Evolutionary conservation across 1,284 basidiomycete species (phyloP).

Genomic region (Thelephora terrestris): DNA sequence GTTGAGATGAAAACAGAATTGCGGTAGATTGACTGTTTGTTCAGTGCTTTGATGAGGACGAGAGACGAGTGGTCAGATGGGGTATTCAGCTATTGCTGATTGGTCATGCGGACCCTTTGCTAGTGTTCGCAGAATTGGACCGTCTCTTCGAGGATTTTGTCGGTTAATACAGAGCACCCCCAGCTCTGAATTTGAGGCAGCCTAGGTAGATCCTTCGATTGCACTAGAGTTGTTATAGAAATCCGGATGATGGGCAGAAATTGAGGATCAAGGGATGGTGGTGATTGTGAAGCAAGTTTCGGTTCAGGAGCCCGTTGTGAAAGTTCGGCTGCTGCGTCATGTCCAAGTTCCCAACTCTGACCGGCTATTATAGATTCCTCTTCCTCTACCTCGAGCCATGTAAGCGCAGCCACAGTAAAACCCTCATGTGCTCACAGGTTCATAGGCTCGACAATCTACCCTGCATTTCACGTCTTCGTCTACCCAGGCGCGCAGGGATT

Average conservation of each 20-base stretch:
- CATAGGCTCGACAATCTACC: slow-evolving; percentile 47
- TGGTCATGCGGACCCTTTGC: slow-evolving; percentile 50
- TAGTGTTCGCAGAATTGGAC: slow-evolving; percentile 79
- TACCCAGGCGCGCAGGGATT: slow-evolving; percentile 64
- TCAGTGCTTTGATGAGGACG: too few relatives aligned
- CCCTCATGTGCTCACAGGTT: background rate
- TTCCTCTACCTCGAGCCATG: slow-evolving; percentile 66
- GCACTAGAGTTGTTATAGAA: slow-evolving; percentile 68
- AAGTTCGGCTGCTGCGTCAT: slow-evolving; percentile 13
- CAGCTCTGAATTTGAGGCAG: too few relatives aligned
- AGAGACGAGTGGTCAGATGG: background rate
- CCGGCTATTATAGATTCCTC: slow-evolving; percentile 55
- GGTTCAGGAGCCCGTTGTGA: too few relatives aligned
- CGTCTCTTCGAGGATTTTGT: slow-evolving; percentile 89
- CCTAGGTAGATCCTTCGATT: slow-evolving; percentile 73
- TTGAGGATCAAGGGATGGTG: slow-evolving; percentile 10
- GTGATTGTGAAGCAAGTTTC: background rate
- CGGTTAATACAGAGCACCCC: too few relatives aligned
- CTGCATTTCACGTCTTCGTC: slow-evolving; percentile 49
- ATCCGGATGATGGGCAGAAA: slow-evolving; percentile 1
- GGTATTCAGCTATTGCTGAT: background rate
- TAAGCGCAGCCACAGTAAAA: slow-evolving; percentile 21
- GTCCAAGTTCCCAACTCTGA: slow-evolving; percentile 47
- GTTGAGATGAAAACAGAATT: too few relatives aligned
- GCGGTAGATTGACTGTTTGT: too few relatives aligned